phyloP scores from a whole-genome alignment of 805 yeast species.

The Debaryomyces hansenii region DNA sequence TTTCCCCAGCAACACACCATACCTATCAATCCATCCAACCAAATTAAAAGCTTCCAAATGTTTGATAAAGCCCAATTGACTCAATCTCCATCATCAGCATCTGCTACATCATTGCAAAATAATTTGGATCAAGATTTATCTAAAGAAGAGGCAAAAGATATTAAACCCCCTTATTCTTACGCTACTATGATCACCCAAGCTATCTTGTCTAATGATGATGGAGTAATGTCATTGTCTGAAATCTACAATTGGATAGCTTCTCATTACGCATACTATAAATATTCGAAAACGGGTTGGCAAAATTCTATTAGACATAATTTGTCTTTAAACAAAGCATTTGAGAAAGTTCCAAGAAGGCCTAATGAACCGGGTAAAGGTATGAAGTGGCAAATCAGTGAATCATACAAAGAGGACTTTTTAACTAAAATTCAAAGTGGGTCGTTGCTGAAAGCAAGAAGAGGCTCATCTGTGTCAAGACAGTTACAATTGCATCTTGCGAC shows the following conservation, averaged over 20 bases:
- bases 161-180: conserved; percentile 95
- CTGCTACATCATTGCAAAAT: conserved; percentile 45
- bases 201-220: conserved; percentile 82
- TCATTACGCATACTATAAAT: conserved; percentile 89
- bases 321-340: conserved; percentile 94
- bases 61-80: conserved; percentile 44
- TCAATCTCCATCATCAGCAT: conserved; percentile 37
- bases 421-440: conserved; percentile 77
- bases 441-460: conserved; percentile 71
- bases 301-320: conserved; percentile 94
- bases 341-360: conserved; percentile 92
- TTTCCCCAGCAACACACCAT: conserved; percentile 18
- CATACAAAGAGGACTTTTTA: conserved; percentile 80
- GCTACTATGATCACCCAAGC: conserved; percentile 99
- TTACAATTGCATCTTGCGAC: conserved; percentile 71
- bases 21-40: conserved; percentile 10
- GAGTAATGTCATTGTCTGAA: conserved; percentile 84
- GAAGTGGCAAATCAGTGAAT: conserved; percentile 96
- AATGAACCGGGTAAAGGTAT: conserved; percentile 98
- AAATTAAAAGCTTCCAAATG: conserved; percentile 53
- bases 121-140: conserved; percentile 66
- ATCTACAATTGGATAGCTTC: conserved; percentile 88
- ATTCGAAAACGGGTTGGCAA: conserved; percentile 96
- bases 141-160: conserved; percentile 86
- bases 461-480: conserved; percentile 78